Percentiles rank a stretch among this genome's conserved stretches.
These are phyloP conservation scores for Leishmania aethiopica DNA, from an alignment of 208 protist species.

Conservation along the genomic window DNA sequence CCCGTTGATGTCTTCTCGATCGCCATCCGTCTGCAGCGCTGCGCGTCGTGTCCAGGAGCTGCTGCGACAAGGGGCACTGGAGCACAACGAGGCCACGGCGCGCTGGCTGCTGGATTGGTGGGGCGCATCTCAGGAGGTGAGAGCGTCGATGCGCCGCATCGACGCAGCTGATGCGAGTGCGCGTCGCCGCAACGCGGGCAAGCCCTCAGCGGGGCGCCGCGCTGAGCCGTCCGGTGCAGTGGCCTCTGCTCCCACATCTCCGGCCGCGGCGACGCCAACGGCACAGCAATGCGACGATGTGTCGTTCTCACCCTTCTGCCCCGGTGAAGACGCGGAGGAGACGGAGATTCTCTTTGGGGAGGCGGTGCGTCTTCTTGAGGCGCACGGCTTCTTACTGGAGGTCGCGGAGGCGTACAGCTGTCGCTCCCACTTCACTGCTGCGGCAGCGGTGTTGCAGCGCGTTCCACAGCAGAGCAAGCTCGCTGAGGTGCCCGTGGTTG, in stretches of 20 bases:
- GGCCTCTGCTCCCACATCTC: background rate
- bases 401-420: conserved; percentile 28
- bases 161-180: background rate
- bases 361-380: conserved; percentile 24
- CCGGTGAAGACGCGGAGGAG: conserved; percentile 5
- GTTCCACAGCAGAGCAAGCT: conserved; percentile 2
- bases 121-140: background rate
- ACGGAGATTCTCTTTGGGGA: conserved; percentile 15
- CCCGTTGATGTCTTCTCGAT: too few species aligned
- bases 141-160: background rate
- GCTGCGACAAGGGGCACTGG: conserved; percentile 20
- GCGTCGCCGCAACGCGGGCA: background rate
- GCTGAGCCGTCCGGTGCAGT: background rate
- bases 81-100: conserved; percentile 14
- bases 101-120: conserved; percentile 26
- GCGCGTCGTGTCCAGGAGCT: conserved; percentile 18
- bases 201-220: background rate
- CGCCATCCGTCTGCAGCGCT: background rate
- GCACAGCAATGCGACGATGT: background rate
- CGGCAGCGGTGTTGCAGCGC: conserved; percentile 11
- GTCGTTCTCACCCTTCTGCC: background rate
- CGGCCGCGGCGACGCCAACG: background rate
- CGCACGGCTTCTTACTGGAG: conserved; percentile 16
- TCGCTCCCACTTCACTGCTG: conserved; percentile 20
- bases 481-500: conserved; percentile 13